Percentiles rank a stretch among this genome's conserved stretches.
These are phyloP conservation scores for Grosmannia serpens DNA, from an alignment of 2,329 filamentous ascomycete genomes.

Conservation along the genomic window DNA sequence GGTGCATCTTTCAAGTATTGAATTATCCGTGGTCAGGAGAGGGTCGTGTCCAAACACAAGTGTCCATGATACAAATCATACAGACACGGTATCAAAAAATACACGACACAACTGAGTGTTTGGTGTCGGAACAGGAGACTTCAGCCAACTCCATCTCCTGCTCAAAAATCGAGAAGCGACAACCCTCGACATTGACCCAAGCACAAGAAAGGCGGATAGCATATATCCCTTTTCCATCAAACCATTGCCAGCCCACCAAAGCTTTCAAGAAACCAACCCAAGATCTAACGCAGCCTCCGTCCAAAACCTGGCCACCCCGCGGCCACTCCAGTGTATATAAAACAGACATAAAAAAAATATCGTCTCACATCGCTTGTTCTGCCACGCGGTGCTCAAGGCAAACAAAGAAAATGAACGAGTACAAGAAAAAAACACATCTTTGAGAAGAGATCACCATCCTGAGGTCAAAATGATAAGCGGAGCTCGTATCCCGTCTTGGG, in stretches of 20 bases:
- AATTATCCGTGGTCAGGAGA: no score
- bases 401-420: not conserved
- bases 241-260: not conserved
- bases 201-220: no score
- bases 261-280: not conserved
- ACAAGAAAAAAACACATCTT: not conserved
- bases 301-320: not conserved
- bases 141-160: no score
- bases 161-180: no score
- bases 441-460: not conserved
- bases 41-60: no score
- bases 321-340: not conserved
- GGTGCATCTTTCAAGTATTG: no score
- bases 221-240: not conserved
- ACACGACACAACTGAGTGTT: no score
- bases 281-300: not conserved
- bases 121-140: no score
- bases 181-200: no score
- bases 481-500: slow-evolving; percentile 28
- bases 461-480: slow-evolving; percentile 32
- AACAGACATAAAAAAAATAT: not conserved
- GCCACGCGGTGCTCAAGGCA: not conserved
- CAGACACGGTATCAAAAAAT: no score
- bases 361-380: not conserved
- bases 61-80: no score